Conservation (phyloP, 1,284 basidiomycete species). For the Fomitopsis palustris region DNA sequence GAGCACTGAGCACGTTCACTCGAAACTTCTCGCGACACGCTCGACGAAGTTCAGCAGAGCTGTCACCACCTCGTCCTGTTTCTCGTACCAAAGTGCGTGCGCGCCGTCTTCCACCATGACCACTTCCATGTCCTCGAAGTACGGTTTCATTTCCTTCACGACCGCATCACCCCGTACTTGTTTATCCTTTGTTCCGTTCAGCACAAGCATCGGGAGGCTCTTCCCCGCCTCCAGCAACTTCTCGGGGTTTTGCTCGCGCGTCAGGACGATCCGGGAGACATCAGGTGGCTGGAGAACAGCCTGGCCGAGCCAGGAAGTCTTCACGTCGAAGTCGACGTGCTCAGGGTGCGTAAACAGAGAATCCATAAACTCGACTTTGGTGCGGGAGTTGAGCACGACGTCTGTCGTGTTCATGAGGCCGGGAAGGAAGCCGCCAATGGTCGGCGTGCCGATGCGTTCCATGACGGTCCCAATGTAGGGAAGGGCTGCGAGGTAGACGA, state of each 20-base stretch:
- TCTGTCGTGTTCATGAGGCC: conserved; percentile 14
- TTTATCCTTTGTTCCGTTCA: conserved; percentile 19
- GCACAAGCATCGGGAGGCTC: conserved; percentile 20
- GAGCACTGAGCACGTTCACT: no score
- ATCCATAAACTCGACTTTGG: conserved; percentile 18
- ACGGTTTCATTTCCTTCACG: conserved; percentile 15
- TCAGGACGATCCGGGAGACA: conserved; percentile 7
- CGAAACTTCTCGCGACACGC: conserved; percentile 8
- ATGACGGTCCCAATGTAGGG: conserved; percentile 18
- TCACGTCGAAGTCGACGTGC: conserved; percentile 12
- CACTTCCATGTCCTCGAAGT: conserved; percentile 20
- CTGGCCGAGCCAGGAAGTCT: conserved; percentile 19
- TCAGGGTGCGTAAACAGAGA: conserved; percentile 16
- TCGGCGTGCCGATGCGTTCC: conserved; percentile 11
- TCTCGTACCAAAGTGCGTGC: conserved; percentile 23
- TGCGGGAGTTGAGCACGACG: conserved; percentile 11
- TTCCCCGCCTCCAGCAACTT: conserved; percentile 17
- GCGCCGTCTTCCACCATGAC: conserved; percentile 16
- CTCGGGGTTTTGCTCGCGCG: conserved; percentile 15
- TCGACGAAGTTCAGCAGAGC: conserved; percentile 16
- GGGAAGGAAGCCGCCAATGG: conserved; percentile 12
- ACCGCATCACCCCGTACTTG: conserved; percentile 15
- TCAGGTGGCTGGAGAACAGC: conserved; percentile 14
- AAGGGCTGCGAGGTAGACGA: conserved; percentile 18
- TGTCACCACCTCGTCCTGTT: conserved; percentile 18